Base-by-base conservation (phyloP, 177 flowering plant species). In the Vitis hybrid region DNA sequence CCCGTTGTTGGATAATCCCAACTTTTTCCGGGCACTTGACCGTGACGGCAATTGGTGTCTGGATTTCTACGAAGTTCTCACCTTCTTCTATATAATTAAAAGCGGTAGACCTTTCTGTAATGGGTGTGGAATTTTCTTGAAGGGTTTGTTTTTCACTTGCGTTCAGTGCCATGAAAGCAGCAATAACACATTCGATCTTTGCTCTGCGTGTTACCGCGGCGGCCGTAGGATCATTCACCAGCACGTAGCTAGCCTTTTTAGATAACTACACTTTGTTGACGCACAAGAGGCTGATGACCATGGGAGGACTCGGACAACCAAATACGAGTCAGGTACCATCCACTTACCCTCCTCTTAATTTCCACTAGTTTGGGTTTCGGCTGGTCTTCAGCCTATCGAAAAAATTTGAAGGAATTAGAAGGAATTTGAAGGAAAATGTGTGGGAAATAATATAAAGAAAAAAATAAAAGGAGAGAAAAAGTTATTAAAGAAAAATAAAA, bases 21-120 rank as follows among this genome's bases (percentile, higher is more conserved):
- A 15, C 60, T 49, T 48, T 49, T 71, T 71, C 22, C 2, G 4
- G 8, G 57, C 64, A 1, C 52, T 71, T 31, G 74, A 71, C 26
- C 5, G 15, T 8, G 16, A 71, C 45, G 52, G 50, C 3, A 68
- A 71, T 49, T 64, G 74, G 12, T 4, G 16, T 6, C 62, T 71
- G 19, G 74, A 71, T 22, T 64, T 71, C 33, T 51, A 22, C 15
- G 74, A 71, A 16, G 68, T 57, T 13, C 31, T 71, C 9, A 51
- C 61, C 5, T 64, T 71, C 16, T 71, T 56, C 48, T 71, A 71
- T 18, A 53, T 64, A 39, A 48, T 64, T 2, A 71, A 71, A 8
- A 45, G 52, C 29, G 16, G 68, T 2, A 39, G 56, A n/a, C 33
- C 53, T 8, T 20, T 5, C 55, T 71, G 74, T 52, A 52, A 61